phyloP scores from a whole-genome alignment of 2,329 filamentous ascomycete species.

The Neonectria coccinea region DNA sequence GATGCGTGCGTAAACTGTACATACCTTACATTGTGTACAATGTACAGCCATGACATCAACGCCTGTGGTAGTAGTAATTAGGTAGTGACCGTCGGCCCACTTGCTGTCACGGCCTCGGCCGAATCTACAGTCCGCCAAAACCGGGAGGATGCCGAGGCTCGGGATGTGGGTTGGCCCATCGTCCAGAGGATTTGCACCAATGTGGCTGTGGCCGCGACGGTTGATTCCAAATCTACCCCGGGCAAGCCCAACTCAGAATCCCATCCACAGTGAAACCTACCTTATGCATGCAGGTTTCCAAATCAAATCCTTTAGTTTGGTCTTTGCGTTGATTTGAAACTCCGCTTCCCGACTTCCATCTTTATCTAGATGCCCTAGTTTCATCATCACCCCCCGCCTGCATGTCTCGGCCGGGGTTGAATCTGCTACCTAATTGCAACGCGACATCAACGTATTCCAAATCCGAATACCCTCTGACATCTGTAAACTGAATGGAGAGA shows the following conservation, averaged over 20 bases:
- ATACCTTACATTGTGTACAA: no score
- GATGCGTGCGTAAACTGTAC: neutral
- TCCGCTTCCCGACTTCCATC: neutral
- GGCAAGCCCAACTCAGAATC: neutral
- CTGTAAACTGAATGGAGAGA: no score
- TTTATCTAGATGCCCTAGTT: no score
- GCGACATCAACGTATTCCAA: neutral
- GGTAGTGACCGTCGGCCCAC: conserved; percentile 3
- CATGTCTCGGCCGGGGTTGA: neutral
- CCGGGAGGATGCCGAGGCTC: conserved; percentile 2
- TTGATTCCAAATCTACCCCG: conserved; percentile 1
- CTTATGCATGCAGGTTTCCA: neutral
- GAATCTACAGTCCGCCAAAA: conserved; percentile 1
- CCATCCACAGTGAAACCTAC: neutral
- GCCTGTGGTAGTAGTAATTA: neutral
- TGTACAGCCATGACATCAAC: conserved; percentile 18
- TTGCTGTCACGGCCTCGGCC: conserved; percentile 10
- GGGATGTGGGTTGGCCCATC: neutral
- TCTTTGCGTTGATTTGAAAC: neutral
- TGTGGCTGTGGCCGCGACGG: no score
- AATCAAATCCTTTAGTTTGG: no score
- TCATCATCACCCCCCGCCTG: neutral
- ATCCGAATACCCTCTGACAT: neutral
- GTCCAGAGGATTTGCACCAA: no score
- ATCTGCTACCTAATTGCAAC: neutral